These are phyloP conservation scores for Trichoderma atrobrunneum DNA, from an alignment of 2,329 filamentous ascomycete species.

Conservation along the genomic window DNA sequence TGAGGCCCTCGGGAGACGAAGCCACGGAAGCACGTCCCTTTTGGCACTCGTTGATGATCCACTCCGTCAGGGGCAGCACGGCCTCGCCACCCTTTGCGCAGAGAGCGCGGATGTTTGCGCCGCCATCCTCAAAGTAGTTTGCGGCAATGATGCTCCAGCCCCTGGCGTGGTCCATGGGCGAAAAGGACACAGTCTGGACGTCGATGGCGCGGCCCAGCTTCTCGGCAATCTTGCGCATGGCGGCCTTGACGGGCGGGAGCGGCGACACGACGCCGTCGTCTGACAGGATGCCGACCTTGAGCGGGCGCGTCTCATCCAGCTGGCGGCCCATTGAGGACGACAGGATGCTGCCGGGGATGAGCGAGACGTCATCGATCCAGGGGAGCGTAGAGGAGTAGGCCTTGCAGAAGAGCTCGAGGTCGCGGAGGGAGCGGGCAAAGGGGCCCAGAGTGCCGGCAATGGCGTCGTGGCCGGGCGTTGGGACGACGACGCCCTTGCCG, in stretches of 20 bases:
- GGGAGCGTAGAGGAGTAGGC: slow-evolving; percentile 54
- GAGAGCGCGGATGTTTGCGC: slow-evolving; percentile 69
- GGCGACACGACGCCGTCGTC: slow-evolving; percentile 81
- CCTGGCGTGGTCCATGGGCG: slow-evolving; percentile 46
- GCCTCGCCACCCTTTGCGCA: slow-evolving; percentile 75
- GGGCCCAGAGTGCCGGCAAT: slow-evolving; percentile 73
- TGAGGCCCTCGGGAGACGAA: slow-evolving; percentile 85
- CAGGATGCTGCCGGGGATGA: slow-evolving; percentile 65
- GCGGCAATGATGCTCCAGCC: slow-evolving; percentile 96
- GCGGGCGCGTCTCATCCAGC: slow-evolving; percentile 37
- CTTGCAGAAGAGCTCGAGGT: slow-evolving; percentile 22
- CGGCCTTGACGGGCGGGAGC: slow-evolving; percentile 80
- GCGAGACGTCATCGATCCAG: slow-evolving; percentile 83
- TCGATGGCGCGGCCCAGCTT: slow-evolving; percentile 85
- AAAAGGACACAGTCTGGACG: slow-evolving; percentile 69
- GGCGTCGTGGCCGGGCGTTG: slow-evolving; percentile 85
- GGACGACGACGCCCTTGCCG: slow-evolving; percentile 88
- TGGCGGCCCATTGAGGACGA: slow-evolving; percentile 4
- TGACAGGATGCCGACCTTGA: slow-evolving; percentile 99
- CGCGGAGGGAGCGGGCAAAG: slow-evolving; percentile 13
- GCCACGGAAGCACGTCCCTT: slow-evolving; percentile 37
- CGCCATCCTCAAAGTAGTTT: slow-evolving; percentile 86
- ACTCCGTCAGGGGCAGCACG: slow-evolving; percentile 40
- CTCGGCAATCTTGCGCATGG: slow-evolving; percentile 93
- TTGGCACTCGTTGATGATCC: slow-evolving; percentile 18